Base-by-base conservation (phyloP, 148 eudicot species). In the Silene conica region DNA sequence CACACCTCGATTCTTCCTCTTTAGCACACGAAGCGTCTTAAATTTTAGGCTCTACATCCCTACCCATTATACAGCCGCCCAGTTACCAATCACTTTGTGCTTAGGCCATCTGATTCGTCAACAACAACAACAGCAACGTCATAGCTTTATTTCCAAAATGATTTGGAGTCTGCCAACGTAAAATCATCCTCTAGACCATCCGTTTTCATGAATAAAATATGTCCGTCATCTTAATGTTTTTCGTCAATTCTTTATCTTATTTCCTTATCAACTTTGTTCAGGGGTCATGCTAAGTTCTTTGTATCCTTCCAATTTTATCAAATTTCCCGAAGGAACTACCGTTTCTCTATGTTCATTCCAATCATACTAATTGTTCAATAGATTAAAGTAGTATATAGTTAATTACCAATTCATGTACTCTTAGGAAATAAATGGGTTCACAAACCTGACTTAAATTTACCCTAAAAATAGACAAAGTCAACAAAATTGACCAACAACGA, bases 401-500 rank as follows among this genome's bases (percentile, higher is more conserved):
- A 63, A 16, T 10, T 52, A 63, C 70, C 61, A 13, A 73, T 64
- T 66, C 72, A 57, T 23, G 23, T 28, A 57, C 9, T 21, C 34
- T 54, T 31, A 28, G 12, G 38, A 22, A 28, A 74, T 19, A 45
- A 18, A 52, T 46, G 25, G 6, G 28, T 25, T 34, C 70, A 63
- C 65, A 18, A 23, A 52, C 64, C 22, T 41, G 52, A 58, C 13
- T 64, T 25, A 12, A 55, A 74, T 54, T 52, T 14, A 55, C 46
- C 76, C 77, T 66, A 57, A 56, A 68, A 68, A 21, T 11, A 68
- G 71, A 68, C 31, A 13, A 67, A 67, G 71, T 68, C 71, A 45
- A 46, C 71, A 72, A 67, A 72, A 64, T 57, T 48, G 19, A 72
- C 72, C 57, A 34, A 58, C 25, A 21, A 50, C 23, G 14, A 73